phyloP scores from a whole-genome alignment of 2,329 filamentous ascomycete species.

The Monilinia aucupariae region DNA sequence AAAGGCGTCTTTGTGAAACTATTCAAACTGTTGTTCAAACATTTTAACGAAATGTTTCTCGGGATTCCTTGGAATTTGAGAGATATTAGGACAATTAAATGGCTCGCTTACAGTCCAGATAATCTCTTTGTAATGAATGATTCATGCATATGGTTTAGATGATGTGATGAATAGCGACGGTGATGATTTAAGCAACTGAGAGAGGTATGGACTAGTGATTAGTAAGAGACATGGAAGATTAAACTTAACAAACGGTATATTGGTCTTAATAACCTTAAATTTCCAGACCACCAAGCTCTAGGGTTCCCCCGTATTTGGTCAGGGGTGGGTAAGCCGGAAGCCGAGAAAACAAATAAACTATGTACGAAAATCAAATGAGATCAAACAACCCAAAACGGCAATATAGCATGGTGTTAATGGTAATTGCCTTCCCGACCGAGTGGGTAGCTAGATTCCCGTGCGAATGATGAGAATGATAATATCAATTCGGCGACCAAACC shows the following conservation, averaged over 20 bases:
- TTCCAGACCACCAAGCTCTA: neutral
- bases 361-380: neutral
- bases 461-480: neutral
- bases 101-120: neutral
- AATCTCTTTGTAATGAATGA: neutral
- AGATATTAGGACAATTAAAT: neutral
- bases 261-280: neutral
- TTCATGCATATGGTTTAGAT: neutral
- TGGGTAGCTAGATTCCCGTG: no score
- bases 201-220: no score
- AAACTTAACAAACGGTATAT: neutral
- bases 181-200: neutral
- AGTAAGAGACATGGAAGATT: neutral
- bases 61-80: neutral
- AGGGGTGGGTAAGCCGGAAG: neutral
- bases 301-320: neutral
- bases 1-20: neutral
- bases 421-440: no score
- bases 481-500: neutral
- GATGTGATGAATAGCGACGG: no score
- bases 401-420: neutral
- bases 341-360: neutral
- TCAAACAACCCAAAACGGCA: neutral
- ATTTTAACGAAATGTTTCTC: neutral
- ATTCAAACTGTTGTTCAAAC: neutral